These are phyloP conservation scores for Sideroxylon spinosum DNA, from an alignment of 179 eudicot species.

Conservation along the genomic window DNA sequence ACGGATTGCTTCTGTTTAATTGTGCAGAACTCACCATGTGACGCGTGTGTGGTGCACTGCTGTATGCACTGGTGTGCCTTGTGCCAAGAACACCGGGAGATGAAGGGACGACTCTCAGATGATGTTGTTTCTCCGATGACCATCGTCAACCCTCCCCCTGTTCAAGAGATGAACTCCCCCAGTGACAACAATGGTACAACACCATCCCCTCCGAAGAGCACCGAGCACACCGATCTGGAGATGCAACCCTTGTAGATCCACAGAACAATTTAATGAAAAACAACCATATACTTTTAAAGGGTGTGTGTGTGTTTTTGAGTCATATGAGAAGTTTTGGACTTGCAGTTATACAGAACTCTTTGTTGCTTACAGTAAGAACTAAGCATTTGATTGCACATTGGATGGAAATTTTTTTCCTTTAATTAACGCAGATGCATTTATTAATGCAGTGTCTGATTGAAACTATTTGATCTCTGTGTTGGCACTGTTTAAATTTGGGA, in stretches of 20 bases:
- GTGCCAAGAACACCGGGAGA: constrained; percentile 98
- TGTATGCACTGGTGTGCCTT: constrained; percentile 97
- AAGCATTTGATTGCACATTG: not conserved
- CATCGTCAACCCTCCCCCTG: constrained; percentile 75
- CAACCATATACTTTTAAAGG: not conserved
- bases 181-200: constrained; percentile 37
- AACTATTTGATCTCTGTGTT: not conserved
- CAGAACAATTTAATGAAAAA: not conserved
- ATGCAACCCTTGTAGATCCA: constrained; percentile 62
- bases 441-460: not conserved
- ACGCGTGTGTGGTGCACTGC: constrained; percentile 90
- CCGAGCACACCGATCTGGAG: constrained; percentile 52
- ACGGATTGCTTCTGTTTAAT: not conserved
- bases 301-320: constrained; percentile 4
- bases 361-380: not conserved
- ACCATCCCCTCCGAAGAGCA: constrained; percentile 43
- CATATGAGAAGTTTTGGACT: not conserved
- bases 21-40: constrained; percentile 88
- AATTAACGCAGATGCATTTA: not conserved
- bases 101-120: constrained; percentile 83
- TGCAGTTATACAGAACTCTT: not conserved
- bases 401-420: not conserved
- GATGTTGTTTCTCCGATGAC: constrained; percentile 53
- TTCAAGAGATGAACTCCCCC: constrained; percentile 71
- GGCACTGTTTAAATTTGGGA: not conserved